Conservation (phyloP, 2,329 filamentous ascomycete genomes). For the Nemania serpens region DNA sequence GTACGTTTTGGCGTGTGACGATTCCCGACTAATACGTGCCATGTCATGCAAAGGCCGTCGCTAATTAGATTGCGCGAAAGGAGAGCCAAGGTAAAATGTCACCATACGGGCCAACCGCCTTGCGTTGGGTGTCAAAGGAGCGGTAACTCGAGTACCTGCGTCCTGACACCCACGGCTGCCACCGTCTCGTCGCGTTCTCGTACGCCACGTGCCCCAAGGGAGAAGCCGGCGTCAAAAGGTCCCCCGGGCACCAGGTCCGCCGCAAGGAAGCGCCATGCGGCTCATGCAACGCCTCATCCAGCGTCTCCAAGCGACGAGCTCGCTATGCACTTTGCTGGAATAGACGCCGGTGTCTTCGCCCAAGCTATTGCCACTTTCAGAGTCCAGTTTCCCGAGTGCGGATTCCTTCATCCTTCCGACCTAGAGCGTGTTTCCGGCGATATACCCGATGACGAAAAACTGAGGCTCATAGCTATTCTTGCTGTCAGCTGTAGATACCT, state of each 20-base stretch:
- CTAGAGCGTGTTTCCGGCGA: constrained; percentile 17
- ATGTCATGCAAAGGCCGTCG: neutral
- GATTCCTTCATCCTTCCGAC: constrained; percentile 24
- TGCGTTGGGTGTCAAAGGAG: constrained; percentile 24
- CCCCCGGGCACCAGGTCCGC: neutral
- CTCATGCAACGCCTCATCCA: neutral
- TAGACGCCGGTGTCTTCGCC: constrained; percentile 20
- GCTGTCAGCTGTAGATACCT: constrained; percentile 24
- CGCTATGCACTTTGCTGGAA: constrained; percentile 10
- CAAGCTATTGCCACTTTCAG: constrained; percentile 22
- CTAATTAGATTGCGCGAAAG: constrained; percentile 16
- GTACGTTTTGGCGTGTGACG: constrained; percentile 10
- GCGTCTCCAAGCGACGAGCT: constrained; percentile 9
- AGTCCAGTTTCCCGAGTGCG: constrained; percentile 27
- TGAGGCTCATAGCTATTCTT: constrained; percentile 26
- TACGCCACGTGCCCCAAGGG: constrained; percentile 5
- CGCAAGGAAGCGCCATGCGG: constrained; percentile 2
- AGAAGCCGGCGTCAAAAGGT: neutral
- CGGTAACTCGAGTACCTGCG: constrained; percentile 17
- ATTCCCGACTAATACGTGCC: constrained; percentile 11
- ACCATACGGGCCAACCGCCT: constrained; percentile 21
- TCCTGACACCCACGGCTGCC: constrained; percentile 18
- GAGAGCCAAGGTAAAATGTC: constrained; percentile 27
- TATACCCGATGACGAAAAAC: constrained; percentile 20
- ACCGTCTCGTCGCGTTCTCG: neutral